Evolutionary conservation across 169 alveolate genomes (phyloP), one percentile per base, ranked within the genome.

Genomic region (Cryptosporidium baileyi): DNA sequence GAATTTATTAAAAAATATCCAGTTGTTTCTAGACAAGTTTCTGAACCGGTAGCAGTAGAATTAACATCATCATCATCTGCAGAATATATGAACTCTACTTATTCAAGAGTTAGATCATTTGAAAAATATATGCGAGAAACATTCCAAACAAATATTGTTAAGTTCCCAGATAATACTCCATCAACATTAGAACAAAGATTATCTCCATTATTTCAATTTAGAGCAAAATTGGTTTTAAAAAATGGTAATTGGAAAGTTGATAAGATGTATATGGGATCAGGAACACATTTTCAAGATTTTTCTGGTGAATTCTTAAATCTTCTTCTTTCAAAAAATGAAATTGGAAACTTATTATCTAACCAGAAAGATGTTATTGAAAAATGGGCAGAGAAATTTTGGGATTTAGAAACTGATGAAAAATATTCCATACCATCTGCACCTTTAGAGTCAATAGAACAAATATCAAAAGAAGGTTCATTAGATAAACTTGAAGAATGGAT

Each of bases 141-240:
- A 2, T 19, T 15, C 24, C 26, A 30, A 47, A 19, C 22, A 6
- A 45, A 45, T 51, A 44, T 67, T n/a, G 28, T 51, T 28, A 38
- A 22, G 4, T 49, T 67, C 32, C 82, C 82, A 32, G 63, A 67
- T 9, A 67, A 52, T 19, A 28, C 34, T n/a, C 65, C 82, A 17
- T 22, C 62, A 2, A 26, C 30, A 22, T 49, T 67, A 19, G 82
- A 67, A 24, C 62, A 67, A 28, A 63, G 32, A 19, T 28, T 67
- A 19, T 47, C 82, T 15, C 82, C 82, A 15, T 17, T 67, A 34
- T 67, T 67, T 49, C 82, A 67, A 30, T 67, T 67, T 28, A 45
- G 82, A 34, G 82, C 82, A 22, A 51, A 49, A 40, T 52, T 67
- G 19, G 26, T 11, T 9, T 32, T 41, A 3, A 38, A 45, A 17